Evolutionary conservation across 371 early-diverging fungal genomes (phyloP).

Genomic region (Fennellomyces sp.): DNA sequence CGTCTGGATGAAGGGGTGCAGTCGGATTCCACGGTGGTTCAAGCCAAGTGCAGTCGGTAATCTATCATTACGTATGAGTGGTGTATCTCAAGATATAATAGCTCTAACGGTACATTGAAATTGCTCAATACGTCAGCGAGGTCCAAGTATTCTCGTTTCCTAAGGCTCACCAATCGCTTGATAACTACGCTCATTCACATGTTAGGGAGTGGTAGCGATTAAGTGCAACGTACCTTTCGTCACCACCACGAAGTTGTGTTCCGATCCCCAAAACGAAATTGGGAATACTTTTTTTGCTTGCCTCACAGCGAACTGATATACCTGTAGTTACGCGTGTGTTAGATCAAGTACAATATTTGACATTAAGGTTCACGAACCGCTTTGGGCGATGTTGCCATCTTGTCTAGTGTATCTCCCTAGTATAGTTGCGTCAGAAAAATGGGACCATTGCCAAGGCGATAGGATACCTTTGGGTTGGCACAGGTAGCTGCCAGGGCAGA

Average conservation of each 20-base stretch:
- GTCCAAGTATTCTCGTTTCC: slow-evolving; percentile 63
- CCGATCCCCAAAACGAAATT: slow-evolving; percentile 52
- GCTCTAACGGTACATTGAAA: slow-evolving; percentile 11
- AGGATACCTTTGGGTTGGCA: neutral
- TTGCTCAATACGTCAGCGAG: slow-evolving; percentile 60
- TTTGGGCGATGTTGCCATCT: neutral
- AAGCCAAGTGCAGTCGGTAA: neutral
- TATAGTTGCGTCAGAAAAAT: neutral
- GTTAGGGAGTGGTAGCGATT: neutral
- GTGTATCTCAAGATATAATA: neutral
- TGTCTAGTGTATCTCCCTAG: neutral
- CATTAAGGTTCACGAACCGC: neutral
- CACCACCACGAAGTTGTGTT: slow-evolving; percentile 45
- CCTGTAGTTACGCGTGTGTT: neutral
- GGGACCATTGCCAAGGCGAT: neutral
- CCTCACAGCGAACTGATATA: slow-evolving; percentile 9
- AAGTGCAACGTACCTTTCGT: slow-evolving; percentile 35
- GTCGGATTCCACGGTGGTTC: slow-evolving; percentile 21
- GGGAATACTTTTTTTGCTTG: slow-evolving; percentile 52
- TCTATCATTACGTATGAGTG: too few species aligned
- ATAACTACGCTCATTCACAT: slow-evolving; percentile 32
- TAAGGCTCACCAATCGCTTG: slow-evolving; percentile 46
- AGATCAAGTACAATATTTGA: neutral
- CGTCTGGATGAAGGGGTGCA: slow-evolving; percentile 28
- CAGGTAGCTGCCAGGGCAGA: neutral